Base-by-base conservation (phyloP, 2,329 filamentous ascomycete species). In the Seiridium unicorne region DNA sequence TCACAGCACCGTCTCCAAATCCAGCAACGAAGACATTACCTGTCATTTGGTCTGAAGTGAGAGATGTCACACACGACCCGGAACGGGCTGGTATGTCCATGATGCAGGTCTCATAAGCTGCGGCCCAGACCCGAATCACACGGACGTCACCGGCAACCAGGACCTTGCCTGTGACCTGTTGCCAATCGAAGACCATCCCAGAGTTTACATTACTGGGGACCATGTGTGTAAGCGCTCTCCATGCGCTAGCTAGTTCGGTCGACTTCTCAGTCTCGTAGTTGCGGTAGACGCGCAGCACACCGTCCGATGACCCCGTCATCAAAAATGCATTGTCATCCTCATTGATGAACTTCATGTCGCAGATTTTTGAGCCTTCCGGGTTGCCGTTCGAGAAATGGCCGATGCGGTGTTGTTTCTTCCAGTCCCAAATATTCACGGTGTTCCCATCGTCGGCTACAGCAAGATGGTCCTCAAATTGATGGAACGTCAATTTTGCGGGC, bases 141-240 rank as follows among this genome's bases (percentile, higher is more conserved):
- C 95, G 91, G 58, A 97, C 92, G 72, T 99, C 95, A 49, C 95
- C 95, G 9, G 95, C 95, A 38, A 98, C 95, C n/a, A 99, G 83
- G 6, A 96, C 89, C 62, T 92, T 91, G 6, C 95, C 95, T 66
- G 92, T 92, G n/a, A 96, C 93, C 77, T 99, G 95, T 73, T 98
- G 94, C 95, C 95, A 99, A 74, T 99, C 94, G 72, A 98, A 96
- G 34, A 98, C 94, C 76, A 99, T 89, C 31, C 95, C 95, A 1
- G 93, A 93, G 73, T 97, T 96, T 70, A 93, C 90, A 69, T 94
- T 97, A 73, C 92, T 96, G 3, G 93, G 92, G 5, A 98, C 90
- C 72, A 98, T 90, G 75, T 99, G 92, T 10, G 92, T 96, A 61
- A 99, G 78, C 4, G 95, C 95, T 51, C 95, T 88, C 87, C 96